Conservation (phyloP, 805 yeast genomes). For the Nakazawaea sp. region DNA sequence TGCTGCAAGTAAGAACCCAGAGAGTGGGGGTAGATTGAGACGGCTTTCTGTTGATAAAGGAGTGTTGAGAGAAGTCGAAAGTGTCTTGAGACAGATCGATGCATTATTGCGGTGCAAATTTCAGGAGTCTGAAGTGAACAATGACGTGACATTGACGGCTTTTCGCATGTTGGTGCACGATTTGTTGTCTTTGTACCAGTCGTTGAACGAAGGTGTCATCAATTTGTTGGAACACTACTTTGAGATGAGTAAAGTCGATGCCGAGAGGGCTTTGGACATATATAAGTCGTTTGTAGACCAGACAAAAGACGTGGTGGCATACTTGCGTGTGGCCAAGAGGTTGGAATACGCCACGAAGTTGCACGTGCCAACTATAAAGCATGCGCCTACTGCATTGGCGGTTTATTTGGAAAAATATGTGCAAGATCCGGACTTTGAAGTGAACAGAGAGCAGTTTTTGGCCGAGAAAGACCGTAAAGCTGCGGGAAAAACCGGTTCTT, state of each 20-base stretch:
- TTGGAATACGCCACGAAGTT: conserved; percentile 80
- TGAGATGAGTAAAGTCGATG: conserved; percentile 83
- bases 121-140: conserved; percentile 72
- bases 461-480: conserved; percentile 50
- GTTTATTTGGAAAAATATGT: conserved; percentile 83
- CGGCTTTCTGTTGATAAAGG: conserved; percentile 69
- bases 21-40: conserved; percentile 55
- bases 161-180: conserved; percentile 90
- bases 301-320: conserved; percentile 82
- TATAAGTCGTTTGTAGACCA: conserved; percentile 81
- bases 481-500: conserved; percentile 2
- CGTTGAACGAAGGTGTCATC: conserved; percentile 92
- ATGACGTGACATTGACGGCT: conserved; percentile 77
- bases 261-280: conserved; percentile 76
- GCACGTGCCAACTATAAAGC: conserved; percentile 92
- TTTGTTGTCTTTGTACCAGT: conserved; percentile 77
- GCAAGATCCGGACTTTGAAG: conserved; percentile 78
- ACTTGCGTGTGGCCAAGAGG: conserved; percentile 83
- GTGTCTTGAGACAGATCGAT: conserved; percentile 77
- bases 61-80: conserved; percentile 74
- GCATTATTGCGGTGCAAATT: conserved; percentile 69
- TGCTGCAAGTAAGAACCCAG: conserved; percentile 30
- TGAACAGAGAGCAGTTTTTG: conserved; percentile 69
- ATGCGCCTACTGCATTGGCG: conserved; percentile 93
- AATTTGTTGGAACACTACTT: conserved; percentile 90